Conservation (phyloP, 208 protist genomes). For the Trypanosomatidae sp. region DNA sequence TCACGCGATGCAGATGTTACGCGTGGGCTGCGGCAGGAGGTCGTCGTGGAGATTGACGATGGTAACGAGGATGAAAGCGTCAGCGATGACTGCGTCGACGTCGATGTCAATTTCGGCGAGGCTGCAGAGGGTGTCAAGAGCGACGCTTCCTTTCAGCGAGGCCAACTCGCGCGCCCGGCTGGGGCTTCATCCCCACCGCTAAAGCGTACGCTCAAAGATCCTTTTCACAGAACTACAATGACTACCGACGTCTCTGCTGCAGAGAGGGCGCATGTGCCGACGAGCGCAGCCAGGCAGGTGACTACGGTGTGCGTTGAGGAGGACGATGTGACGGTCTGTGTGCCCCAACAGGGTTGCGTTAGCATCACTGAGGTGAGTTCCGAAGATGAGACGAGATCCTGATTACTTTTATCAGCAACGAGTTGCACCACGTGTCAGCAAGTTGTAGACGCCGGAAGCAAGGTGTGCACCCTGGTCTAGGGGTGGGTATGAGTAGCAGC, state of each 20-base stretch:
- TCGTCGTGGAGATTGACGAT: constrained; percentile 2
- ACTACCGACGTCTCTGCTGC: background rate
- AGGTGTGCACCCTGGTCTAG: background rate
- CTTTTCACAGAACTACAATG: background rate
- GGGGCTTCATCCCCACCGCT: background rate
- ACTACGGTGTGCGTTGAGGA: constrained; percentile 1
- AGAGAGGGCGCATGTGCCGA: background rate
- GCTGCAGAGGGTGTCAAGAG: background rate
- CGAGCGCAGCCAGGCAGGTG: background rate
- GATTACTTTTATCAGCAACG: background rate
- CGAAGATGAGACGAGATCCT: background rate
- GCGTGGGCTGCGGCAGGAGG: background rate
- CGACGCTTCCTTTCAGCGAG: background rate
- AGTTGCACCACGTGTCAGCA: background rate
- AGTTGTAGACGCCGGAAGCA: background rate
- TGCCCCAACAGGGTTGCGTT: background rate
- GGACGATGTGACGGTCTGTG: background rate
- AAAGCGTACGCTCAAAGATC: background rate
- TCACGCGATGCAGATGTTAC: background rate
- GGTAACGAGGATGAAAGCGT: background rate
- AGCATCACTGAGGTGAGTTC: constrained; percentile 13
- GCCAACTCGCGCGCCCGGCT: background rate
- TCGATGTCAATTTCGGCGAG: background rate
- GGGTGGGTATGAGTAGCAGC: background rate
- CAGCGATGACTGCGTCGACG: constrained; percentile 1